Percentiles rank a stretch among this genome's conserved stretches.
Conservation (phyloP, 805 yeast species). For the Yamadazyma akitaensis region DNA sequence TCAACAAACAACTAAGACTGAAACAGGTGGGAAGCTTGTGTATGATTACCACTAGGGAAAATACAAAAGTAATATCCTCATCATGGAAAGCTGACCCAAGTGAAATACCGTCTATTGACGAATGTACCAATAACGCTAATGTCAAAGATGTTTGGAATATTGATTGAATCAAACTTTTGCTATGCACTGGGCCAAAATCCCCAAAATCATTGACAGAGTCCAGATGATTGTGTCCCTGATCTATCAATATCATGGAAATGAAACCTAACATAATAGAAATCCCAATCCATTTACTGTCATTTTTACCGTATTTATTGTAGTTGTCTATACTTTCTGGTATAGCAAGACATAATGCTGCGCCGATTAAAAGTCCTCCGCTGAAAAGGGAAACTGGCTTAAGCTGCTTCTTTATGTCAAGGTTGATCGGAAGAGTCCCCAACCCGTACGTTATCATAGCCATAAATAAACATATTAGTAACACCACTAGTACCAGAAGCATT, state of each 20-base stretch:
- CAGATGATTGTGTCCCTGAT: background rate
- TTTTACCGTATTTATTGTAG: conserved; percentile 2
- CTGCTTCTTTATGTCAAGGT: conserved; percentile 8
- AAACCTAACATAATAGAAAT: conserved; percentile 12
- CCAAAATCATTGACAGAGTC: background rate
- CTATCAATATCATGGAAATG: conserved; percentile 5
- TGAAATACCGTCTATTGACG: conserved; percentile 70
- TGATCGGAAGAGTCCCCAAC: conserved; percentile 13
- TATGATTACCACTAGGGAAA: conserved; percentile 58
- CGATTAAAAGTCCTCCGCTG: conserved; percentile 13
- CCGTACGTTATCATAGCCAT: conserved; percentile 14
- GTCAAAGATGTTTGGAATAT: conserved; percentile 47
- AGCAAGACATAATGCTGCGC: conserved; percentile 14
- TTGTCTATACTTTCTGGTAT: conserved; percentile 15
- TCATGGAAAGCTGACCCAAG: conserved; percentile 55
- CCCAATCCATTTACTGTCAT: conserved; percentile 12
- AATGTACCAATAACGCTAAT: conserved; percentile 62
- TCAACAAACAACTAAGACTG: conserved; percentile 56
- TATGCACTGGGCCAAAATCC: conserved; percentile 1
- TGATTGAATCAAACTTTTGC: conserved; percentile 12
- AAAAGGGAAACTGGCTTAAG: conserved; percentile 7
- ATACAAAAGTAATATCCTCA: conserved; percentile 38
- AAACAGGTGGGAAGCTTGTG: conserved; percentile 78
- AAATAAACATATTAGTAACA: conserved; percentile 10
- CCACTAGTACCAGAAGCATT: conserved; percentile 6